Evolutionary conservation across 306 rosid species (phyloP).

Genomic region (Quercus engelmannii): DNA sequence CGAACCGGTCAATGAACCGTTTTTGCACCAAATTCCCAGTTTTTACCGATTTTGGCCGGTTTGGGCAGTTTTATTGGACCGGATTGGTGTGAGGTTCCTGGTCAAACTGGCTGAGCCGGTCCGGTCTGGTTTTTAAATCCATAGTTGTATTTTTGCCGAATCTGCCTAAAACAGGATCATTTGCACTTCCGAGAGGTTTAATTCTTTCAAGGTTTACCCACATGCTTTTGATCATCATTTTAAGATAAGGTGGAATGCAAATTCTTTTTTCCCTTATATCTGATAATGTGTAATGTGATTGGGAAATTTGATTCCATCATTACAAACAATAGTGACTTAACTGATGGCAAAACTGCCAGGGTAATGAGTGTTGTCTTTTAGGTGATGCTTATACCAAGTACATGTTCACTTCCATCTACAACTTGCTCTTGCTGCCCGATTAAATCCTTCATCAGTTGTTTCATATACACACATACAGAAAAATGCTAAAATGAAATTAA

Average conservation of each 20-base stretch:
- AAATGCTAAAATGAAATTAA: constrained; percentile 15
- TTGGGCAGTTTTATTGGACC: too few relatives aligned
- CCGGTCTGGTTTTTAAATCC: too few relatives aligned
- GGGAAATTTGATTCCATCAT: background rate
- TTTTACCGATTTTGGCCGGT: too few relatives aligned
- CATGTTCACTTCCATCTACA: constrained; percentile 14
- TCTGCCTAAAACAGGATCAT: constrained; percentile 1
- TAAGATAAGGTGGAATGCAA: background rate
- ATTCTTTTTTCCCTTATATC: background rate
- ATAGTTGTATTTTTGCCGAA: background rate
- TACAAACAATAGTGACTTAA: background rate
- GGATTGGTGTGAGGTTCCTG: too few relatives aligned
- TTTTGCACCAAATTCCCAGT: background rate
- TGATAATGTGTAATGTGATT: too few relatives aligned
- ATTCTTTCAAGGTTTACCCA: background rate
- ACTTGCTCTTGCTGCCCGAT: background rate
- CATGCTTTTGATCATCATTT: background rate
- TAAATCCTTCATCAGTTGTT: background rate
- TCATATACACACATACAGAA: constrained; percentile 6
- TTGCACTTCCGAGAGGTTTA: constrained; percentile 4
- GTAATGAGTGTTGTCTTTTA: constrained; percentile 15
- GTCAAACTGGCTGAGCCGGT: too few relatives aligned
- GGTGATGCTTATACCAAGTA: background rate
- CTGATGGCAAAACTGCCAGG: constrained; percentile 6
- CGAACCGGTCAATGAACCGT: too few relatives aligned